These are phyloP conservation scores for Malassezia restricta DNA, from an alignment of 1,284 basidiomycete genomes.

Conservation along the genomic window DNA sequence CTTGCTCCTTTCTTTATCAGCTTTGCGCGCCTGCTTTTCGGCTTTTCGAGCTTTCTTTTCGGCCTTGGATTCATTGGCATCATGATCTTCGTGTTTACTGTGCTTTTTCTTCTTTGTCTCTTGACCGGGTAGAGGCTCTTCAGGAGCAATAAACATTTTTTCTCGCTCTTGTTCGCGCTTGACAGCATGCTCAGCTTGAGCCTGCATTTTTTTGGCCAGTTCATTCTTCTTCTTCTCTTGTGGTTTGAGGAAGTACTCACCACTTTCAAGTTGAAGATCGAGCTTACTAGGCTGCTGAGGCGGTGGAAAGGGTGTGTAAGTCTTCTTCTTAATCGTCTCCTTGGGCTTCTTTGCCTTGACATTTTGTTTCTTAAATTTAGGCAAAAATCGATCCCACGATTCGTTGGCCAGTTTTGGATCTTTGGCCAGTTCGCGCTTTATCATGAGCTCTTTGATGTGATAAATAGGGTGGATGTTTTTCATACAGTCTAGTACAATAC, in stretches of 20 bases:
- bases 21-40: neutral
- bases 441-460: constrained; percentile 99
- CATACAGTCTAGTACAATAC: constrained; percentile 96
- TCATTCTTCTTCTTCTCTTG: constrained; percentile 56
- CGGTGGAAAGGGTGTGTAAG: constrained; percentile 98
- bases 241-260: constrained; percentile 92
- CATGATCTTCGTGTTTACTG: constrained; percentile 16
- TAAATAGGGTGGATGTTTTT: constrained; percentile 99
- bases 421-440: constrained; percentile 90
- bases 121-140: constrained; percentile 18
- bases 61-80: constrained; percentile 13
- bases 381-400: constrained; percentile 94
- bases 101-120: constrained; percentile 11
- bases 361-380: constrained; percentile 86
- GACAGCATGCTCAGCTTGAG: constrained; percentile 24
- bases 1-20: constrained; percentile 4
- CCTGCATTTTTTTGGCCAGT: constrained; percentile 38
- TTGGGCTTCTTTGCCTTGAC: constrained; percentile 57
- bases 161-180: constrained; percentile 28
- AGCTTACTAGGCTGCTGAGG: constrained; percentile 86
- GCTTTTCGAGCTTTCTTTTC: constrained; percentile 6
- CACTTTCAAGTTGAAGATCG: constrained; percentile 84
- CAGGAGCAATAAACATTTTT: constrained; percentile 25
- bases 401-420: constrained; percentile 89
- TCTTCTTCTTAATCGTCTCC: constrained; percentile 60